Evolutionary conservation across 2,329 filamentous ascomycete species (phyloP), one percentile per base, ranked within the genome.

Genomic region (Ascochyta rabiei): DNA sequence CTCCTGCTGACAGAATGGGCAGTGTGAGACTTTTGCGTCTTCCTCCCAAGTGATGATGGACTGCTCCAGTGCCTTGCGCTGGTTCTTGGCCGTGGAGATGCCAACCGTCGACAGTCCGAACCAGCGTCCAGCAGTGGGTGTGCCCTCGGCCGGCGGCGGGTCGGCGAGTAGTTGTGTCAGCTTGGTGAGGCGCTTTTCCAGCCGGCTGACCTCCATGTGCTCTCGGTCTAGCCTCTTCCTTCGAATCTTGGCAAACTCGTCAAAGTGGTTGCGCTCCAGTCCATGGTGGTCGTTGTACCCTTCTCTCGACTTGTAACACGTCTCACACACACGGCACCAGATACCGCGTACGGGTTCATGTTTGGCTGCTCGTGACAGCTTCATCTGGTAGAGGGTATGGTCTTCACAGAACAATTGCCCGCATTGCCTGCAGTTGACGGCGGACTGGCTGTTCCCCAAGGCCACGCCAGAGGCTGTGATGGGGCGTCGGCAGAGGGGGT

Each of bases 301-400:
- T 23, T 93, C 91, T 67, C 95, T 85, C 46, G 92, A 96, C 78
- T 97, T 98, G 79, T 95, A 99, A 77, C 95, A 99, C n/a, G 95
- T 98, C 79, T 99, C 95, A 72, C 95, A 99, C 2, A 98, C 93
- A 46, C 95, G 81, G 66, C 91, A 96, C 95, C 95, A 99, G 64
- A 91, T 85, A 7, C 95, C 95, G 58, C 93, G 82, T 1, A 95
- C 86, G 0, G 95, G 93, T 61, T 99, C 95, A 75, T 97, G 91
- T 54, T 88, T 84, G 4, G 95, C 95, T 26, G 92, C 89, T 49
- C 93, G 83, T 8, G 93, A 96, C 10, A 99, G 82, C 80, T 96
- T 97, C 90, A 98, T 98, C 79, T 99, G 93, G 71, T 98, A 99
- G 93, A 99, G 96, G 47, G 95, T 98, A 74, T 99, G 95, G 65